Evolutionary conservation across 768 basidiomycete genomes (phyloP), one percentile per base, ranked within the genome.

Genomic region (Candolleomyces efflorescens): DNA sequence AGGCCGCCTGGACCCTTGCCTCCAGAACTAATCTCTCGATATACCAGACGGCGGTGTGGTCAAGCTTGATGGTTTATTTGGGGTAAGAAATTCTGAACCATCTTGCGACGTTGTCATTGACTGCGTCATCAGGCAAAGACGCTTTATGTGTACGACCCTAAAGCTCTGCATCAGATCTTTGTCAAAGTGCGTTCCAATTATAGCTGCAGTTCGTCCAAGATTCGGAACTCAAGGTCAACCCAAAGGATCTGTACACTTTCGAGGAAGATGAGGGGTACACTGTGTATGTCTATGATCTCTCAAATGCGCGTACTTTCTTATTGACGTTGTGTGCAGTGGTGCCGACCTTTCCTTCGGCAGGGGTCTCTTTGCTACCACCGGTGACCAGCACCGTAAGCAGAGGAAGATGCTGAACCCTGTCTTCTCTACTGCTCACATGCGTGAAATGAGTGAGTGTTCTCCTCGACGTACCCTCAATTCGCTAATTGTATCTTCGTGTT

Each of bases 331-430:
- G 53, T 54, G 32, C 15, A 48, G 66, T 24, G 59, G 60, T 18
- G 60, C 59, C 27, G 50, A 53, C 43, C 45, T 56, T 24, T 55
- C 55, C 38, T 62, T 67, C 53, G 66, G 67, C 7, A 37, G 58
- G 12, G 67, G 65, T 11, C 67, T 70, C 37, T 53, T 64, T 13
- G 49, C 63, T 4, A 64, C 62, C n/a, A 13, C 27, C 75, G 78
- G 77, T 15, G 73, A 72, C 32, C 71, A 73, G 22, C 78, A 79
- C 62, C 63, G 70, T 5, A 72, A 68, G 43, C 78, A 79, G 55
- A 71, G 76, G 43, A 79, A 75, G 54, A 70, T 79, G 64, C 60
- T 80, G 12, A 78, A 75, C 53, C 78, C 79, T 0, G 73, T 77
- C 2, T 80, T 80, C 59, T 75, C 75, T 3, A 66, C 66, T 27